Percentiles rank a stretch among this genome's conserved stretches.
phyloP scores from a whole-genome alignment of 176 grass and related monocot genomes.

The Calamus simplicifolius region DNA sequence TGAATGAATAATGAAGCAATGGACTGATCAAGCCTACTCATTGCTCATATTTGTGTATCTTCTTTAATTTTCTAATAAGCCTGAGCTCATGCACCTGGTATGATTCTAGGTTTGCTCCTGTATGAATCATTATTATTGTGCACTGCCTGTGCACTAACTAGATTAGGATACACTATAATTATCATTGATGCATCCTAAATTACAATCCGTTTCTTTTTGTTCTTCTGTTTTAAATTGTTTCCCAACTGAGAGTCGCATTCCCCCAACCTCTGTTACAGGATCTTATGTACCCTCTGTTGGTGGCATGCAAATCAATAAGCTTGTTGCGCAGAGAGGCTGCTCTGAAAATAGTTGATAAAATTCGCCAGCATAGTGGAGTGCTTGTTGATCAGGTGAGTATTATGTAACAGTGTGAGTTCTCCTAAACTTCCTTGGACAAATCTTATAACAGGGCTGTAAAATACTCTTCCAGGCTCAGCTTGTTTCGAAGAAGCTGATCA shows the following conservation, averaged over 20 bases:
- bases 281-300: constrained; percentile 97
- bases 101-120: too few species aligned
- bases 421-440: not conserved
- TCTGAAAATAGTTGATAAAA: constrained; percentile 91
- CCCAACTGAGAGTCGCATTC: not conserved
- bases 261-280: constrained; percentile 39
- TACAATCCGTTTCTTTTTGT: too few species aligned
- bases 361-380: constrained; percentile 82
- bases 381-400: constrained; percentile 85
- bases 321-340: constrained; percentile 74
- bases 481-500: constrained; percentile 93
- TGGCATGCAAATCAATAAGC: constrained; percentile 99
- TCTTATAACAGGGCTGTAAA: constrained; percentile 16
- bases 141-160: too few species aligned
- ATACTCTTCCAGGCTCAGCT: constrained; percentile 67
- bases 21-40: too few species aligned
- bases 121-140: too few species aligned
- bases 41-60: too few species aligned
- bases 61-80: too few species aligned
- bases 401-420: constrained; percentile 5
- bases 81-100: too few species aligned
- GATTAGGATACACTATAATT: too few species aligned
- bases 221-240: too few species aligned
- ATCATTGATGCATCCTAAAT: too few species aligned
- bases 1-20: too few species aligned